Percentiles rank a stretch among this genome's conserved stretches.
phyloP scores from a whole-genome alignment of 495 filamentous ascomycete species.

The Margaritispora aquatica region DNA sequence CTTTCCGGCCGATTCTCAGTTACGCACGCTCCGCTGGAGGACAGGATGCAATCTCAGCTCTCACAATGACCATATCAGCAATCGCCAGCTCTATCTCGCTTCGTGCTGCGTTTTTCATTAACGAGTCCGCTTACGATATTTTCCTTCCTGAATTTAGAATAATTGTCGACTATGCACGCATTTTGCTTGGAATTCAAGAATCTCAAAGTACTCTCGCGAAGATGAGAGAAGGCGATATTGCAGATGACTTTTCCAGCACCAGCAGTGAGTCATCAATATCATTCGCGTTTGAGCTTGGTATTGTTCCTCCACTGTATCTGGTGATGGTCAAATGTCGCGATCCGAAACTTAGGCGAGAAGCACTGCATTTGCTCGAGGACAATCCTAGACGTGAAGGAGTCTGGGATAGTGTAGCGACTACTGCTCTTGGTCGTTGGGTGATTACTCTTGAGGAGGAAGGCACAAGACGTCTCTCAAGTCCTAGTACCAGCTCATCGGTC shows the following conservation, averaged over 20 bases:
- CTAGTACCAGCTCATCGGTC: neutral
- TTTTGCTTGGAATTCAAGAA: constrained; percentile 3
- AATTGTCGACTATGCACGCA: constrained; percentile 2
- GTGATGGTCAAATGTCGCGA: constrained; percentile 37
- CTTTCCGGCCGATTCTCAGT: constrained; percentile 11
- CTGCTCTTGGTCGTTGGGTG: constrained; percentile 30
- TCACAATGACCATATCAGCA: constrained; percentile 6
- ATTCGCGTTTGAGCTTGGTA: constrained; percentile 27
- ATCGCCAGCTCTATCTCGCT: constrained; percentile 6
- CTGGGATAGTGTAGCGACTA: constrained; percentile 35
- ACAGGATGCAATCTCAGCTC: constrained; percentile 7
- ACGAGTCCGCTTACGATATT: constrained; percentile 10
- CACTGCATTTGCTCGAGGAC: constrained; percentile 30
- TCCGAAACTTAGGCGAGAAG: constrained; percentile 33
- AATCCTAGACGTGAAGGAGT: constrained; percentile 39
- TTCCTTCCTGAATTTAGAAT: constrained; percentile 16
- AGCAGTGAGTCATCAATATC: neutral
- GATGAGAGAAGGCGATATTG: neutral
- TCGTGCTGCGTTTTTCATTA: constrained; percentile 3
- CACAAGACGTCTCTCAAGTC: neutral
- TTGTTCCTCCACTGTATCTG: constrained; percentile 31
- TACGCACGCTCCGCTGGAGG: neutral
- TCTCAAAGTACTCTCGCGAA: neutral
- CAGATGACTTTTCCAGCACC: neutral
- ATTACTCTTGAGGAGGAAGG: constrained; percentile 38